These are phyloP conservation scores for Thecaphora frezii DNA, from an alignment of 1,284 basidiomycete species.

Conservation along the genomic window DNA sequence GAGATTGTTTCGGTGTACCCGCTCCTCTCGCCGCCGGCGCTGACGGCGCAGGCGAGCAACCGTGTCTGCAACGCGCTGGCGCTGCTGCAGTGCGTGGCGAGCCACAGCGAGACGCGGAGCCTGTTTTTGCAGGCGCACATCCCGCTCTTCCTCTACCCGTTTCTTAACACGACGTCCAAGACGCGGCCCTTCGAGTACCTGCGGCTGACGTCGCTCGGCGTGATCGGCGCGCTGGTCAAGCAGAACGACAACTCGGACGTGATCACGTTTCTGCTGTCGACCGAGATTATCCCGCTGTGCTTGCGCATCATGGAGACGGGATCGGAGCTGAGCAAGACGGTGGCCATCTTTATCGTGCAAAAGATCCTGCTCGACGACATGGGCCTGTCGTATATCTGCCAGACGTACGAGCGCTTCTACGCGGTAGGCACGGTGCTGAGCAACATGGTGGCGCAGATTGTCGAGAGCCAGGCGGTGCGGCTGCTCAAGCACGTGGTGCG, in stretches of 20 bases:
- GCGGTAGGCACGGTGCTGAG: slow-evolving; percentile 96
- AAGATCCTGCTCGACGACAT: slow-evolving; percentile 98
- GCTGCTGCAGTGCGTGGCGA: slow-evolving; percentile 87
- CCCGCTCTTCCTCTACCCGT: slow-evolving; percentile 97
- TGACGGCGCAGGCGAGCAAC: slow-evolving; percentile 98
- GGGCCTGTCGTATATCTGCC: slow-evolving; percentile 96
- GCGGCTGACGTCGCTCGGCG: slow-evolving; percentile 92
- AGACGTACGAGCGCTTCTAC: slow-evolving; percentile 99
- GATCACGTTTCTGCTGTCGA: slow-evolving; percentile 97
- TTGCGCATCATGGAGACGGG: slow-evolving; percentile 99
- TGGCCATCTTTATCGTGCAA: slow-evolving; percentile 99
- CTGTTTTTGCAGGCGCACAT: slow-evolving; percentile 74
- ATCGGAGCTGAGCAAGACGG: slow-evolving; percentile 97
- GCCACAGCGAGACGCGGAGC: slow-evolving; percentile 54
- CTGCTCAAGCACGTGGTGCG: slow-evolving; percentile 96
- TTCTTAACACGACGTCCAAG: slow-evolving; percentile 98
- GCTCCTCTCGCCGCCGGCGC: slow-evolving; percentile 87
- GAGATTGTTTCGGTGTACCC: slow-evolving; percentile 99
- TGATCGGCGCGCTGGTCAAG: slow-evolving; percentile 97
- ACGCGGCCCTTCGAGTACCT: slow-evolving; percentile 98
- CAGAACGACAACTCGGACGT: slow-evolving; percentile 94
- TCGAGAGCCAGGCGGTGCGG: slow-evolving; percentile 91
- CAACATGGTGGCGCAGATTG: slow-evolving; percentile 86
- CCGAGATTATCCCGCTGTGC: slow-evolving; percentile 98
- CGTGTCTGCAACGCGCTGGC: slow-evolving; percentile 98